phyloP scores from a whole-genome alignment of 192 early-diverging fungal species.

The Backusella macrospora region DNA sequence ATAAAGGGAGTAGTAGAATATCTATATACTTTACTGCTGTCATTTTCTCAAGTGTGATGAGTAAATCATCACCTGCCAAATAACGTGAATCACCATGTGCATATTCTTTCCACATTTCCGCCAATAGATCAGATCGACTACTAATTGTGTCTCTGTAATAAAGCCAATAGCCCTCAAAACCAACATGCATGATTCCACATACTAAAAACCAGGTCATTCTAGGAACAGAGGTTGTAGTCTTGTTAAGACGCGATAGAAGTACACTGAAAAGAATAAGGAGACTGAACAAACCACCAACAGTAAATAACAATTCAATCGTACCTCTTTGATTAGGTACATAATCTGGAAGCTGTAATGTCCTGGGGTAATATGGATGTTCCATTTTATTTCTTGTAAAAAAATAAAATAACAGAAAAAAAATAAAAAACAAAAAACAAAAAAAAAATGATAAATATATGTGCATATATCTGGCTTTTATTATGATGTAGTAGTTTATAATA shows the following conservation, averaged over 20 bases:
- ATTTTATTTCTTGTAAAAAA: not conserved
- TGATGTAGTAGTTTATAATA: not conserved
- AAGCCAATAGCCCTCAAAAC: conserved; percentile 88
- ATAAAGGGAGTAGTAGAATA: conserved; percentile 30
- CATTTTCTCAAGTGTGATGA: conserved; percentile 84
- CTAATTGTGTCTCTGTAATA: conserved; percentile 69
- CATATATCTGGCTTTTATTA: not conserved
- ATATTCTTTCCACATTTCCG: conserved; percentile 93
- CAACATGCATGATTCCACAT: conserved; percentile 79
- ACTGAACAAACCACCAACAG: not conserved
- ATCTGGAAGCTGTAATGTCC: conserved; percentile 36
- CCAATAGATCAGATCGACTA: conserved; percentile 54
- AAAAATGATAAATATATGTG: not conserved
- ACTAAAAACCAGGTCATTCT: conserved; percentile 82
- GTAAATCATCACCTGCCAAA: conserved; percentile 79
- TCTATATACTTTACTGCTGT: conserved; percentile 72
- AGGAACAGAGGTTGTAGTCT: not conserved
- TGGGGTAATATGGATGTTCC: conserved; percentile 52
- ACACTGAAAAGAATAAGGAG: not conserved
- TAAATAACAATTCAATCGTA: conserved; percentile 33
- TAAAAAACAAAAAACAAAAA: not conserved
- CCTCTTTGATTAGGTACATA: conserved; percentile 50
- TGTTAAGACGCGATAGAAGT: not conserved
- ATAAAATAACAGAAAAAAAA: not conserved
- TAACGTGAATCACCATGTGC: conserved; percentile 86